These are phyloP conservation scores for Penicillium sp. DNA, from an alignment of 2,329 filamentous ascomycete species.

Conservation along the genomic window DNA sequence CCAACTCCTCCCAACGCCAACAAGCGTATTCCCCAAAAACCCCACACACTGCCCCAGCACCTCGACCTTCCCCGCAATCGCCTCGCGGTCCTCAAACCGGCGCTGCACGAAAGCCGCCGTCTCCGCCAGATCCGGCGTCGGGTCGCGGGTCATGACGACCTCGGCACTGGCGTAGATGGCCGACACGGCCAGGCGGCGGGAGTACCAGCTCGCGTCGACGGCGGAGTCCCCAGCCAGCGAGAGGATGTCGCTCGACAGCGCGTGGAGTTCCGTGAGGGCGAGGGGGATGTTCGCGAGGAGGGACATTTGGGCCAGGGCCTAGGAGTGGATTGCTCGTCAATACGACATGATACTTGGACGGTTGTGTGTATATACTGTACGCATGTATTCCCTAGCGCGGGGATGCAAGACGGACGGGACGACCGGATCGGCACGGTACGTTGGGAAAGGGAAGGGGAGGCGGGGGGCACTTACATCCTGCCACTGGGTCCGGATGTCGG, in stretches of 20 bases:
- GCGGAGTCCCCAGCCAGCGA: slow-evolving; percentile 77
- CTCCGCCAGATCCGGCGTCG: slow-evolving; percentile 66
- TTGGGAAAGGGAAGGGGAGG: slow-evolving; percentile 8
- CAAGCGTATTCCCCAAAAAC: slow-evolving; percentile 70
- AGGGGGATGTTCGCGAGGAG: slow-evolving; percentile 72
- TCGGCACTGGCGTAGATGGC: slow-evolving; percentile 75
- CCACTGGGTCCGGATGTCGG: slow-evolving; percentile 70
- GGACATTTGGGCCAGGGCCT: slow-evolving; percentile 89
- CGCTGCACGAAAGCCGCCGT: slow-evolving; percentile 78
- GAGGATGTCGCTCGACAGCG: slow-evolving; percentile 88
- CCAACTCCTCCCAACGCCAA: slow-evolving; percentile 85
- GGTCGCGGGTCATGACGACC: slow-evolving; percentile 91
- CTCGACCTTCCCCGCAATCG: slow-evolving; percentile 60
- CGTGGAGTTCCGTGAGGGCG: slow-evolving; percentile 74
- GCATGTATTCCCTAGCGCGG: no score
- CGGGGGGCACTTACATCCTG: slow-evolving; percentile 65
- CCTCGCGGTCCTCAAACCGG: slow-evolving; percentile 66
- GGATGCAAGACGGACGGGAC: no score
- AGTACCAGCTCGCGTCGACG: slow-evolving; percentile 88
- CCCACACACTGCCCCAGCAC: slow-evolving; percentile 73
- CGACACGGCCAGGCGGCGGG: slow-evolving; percentile 61
- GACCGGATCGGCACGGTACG: slow-evolving; percentile 9
- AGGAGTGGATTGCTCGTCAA: no score
- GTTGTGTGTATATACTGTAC: no score
- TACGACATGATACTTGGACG: no score